Evolutionary conservation across 2,329 filamentous ascomycete species (phyloP), one percentile per base, ranked within the genome.

Genomic region (Aspergillus intermedius): DNA sequence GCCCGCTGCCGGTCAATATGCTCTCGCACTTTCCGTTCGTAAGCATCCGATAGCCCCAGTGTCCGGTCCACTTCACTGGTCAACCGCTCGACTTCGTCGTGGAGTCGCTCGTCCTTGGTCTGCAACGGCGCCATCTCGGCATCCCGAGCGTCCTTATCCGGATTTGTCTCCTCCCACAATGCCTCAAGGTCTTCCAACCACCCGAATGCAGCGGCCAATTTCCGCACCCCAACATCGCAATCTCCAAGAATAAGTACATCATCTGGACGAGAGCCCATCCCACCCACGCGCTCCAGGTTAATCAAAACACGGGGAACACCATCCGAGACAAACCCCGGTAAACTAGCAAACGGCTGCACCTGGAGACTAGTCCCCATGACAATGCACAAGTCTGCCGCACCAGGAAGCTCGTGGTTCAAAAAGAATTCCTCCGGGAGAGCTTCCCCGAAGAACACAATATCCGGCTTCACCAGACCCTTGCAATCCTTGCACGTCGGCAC

Each of bases 371-470:
- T 96, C 2, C 93, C 93, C 74, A 96, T 84, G 19, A 96, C 78
- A 46, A 97, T 85, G 39, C 86, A 80, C 2, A 96, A 71, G 63
- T 95, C 89, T 0, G 88, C 87, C 59, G 78, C 70, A 1, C 70
- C 71, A 0, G 81, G 78, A 10, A 84, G 67, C 37, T 72, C 63
- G 23, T 74, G 71, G 50, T 80, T 82, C 5, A 70, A 63, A 62
- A 84, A 83, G 68, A 94, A 94, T 0, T 69, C 70, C 5, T 71
- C 65, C 0, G 87, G 87, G 2, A 91, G 70, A 1, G 79, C 68
- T 64, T 94, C 90, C 45, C 90, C 90, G 59, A 95, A 96, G 71
- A 96, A 96, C 30, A 95, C 89, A 63, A 96, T 95, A 60, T 95
- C 88, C 0, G 91, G 91, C 71, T 96, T 96, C 34, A 96, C 88